These are phyloP conservation scores for Solanum chiquidenum DNA, from an alignment of 257 asterid species.

Conservation along the genomic window DNA sequence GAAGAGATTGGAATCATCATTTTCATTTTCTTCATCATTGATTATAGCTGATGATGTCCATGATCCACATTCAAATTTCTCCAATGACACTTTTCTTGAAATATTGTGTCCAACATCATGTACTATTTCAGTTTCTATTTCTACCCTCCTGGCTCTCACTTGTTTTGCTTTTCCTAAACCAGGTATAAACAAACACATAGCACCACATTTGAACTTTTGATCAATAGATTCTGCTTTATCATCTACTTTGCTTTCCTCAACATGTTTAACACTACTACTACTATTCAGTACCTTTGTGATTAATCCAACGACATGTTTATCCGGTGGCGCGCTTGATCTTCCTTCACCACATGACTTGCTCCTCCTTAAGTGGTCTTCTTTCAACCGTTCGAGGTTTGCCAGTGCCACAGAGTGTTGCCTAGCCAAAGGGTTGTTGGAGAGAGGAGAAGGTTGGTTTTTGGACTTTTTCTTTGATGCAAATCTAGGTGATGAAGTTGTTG, in stretches of 20 bases:
- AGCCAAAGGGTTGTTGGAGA: constrained; percentile 10
- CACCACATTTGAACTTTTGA: constrained; percentile 62
- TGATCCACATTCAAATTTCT: constrained; percentile 78
- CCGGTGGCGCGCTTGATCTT: constrained; percentile 38
- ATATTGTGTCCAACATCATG: constrained; percentile 8
- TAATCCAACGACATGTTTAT: constrained; percentile 47
- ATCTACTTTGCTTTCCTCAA: not conserved
- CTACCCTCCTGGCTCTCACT: constrained; percentile 28
- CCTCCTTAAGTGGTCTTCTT: constrained; percentile 41
- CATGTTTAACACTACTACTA: not conserved
- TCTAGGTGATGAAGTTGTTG: constrained; percentile 41
- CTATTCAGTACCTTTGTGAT: not conserved
- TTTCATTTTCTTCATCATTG: constrained; percentile 21
- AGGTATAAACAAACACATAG: constrained; percentile 63
- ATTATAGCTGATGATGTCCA: constrained; percentile 59
- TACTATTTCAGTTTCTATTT: not conserved
- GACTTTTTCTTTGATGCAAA: constrained; percentile 15
- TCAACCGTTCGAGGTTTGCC: constrained; percentile 50
- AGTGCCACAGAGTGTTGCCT: constrained; percentile 74
- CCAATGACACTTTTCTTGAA: constrained; percentile 60
- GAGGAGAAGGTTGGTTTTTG: constrained; percentile 4
- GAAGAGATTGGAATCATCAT: constrained; percentile 35
- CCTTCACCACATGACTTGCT: constrained; percentile 82
- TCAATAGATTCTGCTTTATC: constrained; percentile 6
- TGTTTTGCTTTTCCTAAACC: constrained; percentile 52